phyloP scores from a whole-genome alignment of 805 yeast species.

The Middelhovenomyces tepae region DNA sequence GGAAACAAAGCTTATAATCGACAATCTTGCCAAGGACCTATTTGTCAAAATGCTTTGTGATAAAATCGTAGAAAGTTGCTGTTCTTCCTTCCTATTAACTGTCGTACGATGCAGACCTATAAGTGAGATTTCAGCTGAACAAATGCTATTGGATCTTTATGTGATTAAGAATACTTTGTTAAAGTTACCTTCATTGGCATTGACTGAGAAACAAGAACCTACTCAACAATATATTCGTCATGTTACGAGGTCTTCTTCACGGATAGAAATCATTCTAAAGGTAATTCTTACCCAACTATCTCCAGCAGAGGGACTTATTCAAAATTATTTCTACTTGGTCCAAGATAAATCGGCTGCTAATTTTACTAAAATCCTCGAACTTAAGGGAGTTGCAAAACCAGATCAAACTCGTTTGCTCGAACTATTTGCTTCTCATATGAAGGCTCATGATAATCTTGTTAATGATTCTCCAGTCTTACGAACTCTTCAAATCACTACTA shows the following conservation, averaged over 20 bases:
- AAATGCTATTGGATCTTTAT: slow-evolving; percentile 64
- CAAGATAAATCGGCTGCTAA: slow-evolving; percentile 57
- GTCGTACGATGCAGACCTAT: slow-evolving; percentile 58
- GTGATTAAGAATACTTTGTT: slow-evolving; percentile 48
- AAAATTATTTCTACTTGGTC: slow-evolving; percentile 55
- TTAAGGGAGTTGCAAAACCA: slow-evolving; percentile 46
- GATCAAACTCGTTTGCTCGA: slow-evolving; percentile 33
- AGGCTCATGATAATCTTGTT: slow-evolving; percentile 28
- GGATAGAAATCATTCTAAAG: slow-evolving; percentile 57
- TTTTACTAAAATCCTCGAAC: slow-evolving; percentile 52
- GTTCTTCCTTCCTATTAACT: slow-evolving; percentile 46
- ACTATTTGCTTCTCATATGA: slow-evolving; percentile 31
- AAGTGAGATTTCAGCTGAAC: slow-evolving; percentile 68
- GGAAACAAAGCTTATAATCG: slow-evolving; percentile 32
- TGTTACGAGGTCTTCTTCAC: slow-evolving; percentile 34
- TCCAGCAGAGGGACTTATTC: slow-evolving; percentile 59
- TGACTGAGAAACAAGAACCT: slow-evolving; percentile 8
- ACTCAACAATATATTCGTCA: slow-evolving; percentile 32
- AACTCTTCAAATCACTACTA: slow-evolving; percentile 6
- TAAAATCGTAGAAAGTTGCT: slow-evolving; percentile 57
- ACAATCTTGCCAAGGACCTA: slow-evolving; percentile 50
- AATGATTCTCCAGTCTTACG: slow-evolving; percentile 23
- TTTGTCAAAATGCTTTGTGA: slow-evolving; percentile 70
- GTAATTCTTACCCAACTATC: slow-evolving; percentile 52
- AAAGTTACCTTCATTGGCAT: slow-evolving; percentile 21